These are phyloP conservation scores for Paraphoma chrysanthemicola DNA, from an alignment of 2,329 filamentous ascomycete species.

Conservation along the genomic window DNA sequence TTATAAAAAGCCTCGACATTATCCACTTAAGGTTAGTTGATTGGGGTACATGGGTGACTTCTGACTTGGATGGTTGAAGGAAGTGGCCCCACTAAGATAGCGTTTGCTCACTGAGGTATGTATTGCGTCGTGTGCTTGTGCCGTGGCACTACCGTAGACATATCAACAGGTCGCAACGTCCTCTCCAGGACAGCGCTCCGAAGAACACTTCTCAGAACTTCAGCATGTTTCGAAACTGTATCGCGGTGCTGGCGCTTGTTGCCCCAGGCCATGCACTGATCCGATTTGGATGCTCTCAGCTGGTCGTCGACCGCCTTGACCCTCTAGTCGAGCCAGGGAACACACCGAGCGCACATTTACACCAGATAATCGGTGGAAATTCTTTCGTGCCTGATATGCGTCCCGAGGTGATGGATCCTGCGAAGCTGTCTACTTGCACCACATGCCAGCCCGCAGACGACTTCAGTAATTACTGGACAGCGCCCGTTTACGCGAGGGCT, in stretches of 20 bases:
- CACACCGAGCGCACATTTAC: slow-evolving; percentile 29
- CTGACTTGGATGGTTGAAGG: too few species aligned
- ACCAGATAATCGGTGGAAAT: slow-evolving; percentile 38
- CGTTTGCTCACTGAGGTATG: too few species aligned
- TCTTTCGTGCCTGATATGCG: slow-evolving; percentile 32
- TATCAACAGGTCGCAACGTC: too few species aligned
- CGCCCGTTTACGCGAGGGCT: slow-evolving; percentile 30
- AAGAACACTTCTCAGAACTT: neutral
- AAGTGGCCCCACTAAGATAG: too few species aligned
- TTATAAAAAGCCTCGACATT: too few species aligned
- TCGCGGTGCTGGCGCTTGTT: slow-evolving; percentile 21
- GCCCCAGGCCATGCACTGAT: slow-evolving; percentile 30
- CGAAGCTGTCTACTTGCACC: slow-evolving; percentile 32
- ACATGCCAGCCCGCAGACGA: slow-evolving; percentile 30
- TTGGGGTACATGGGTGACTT: too few species aligned
- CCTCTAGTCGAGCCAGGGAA: slow-evolving; percentile 33
- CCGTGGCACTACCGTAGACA: too few species aligned
- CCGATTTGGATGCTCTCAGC: slow-evolving; percentile 35
- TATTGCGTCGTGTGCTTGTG: too few species aligned
- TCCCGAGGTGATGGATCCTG: slow-evolving; percentile 24
- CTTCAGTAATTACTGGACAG: slow-evolving; percentile 36
- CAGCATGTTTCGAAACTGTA: slow-evolving; percentile 22
- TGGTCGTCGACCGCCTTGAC: slow-evolving; percentile 36
- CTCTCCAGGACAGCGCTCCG: neutral
- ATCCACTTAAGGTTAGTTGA: too few species aligned